These are phyloP conservation scores for Petrea volubilis DNA, from an alignment of 257 asterid species.

Conservation along the genomic window DNA sequence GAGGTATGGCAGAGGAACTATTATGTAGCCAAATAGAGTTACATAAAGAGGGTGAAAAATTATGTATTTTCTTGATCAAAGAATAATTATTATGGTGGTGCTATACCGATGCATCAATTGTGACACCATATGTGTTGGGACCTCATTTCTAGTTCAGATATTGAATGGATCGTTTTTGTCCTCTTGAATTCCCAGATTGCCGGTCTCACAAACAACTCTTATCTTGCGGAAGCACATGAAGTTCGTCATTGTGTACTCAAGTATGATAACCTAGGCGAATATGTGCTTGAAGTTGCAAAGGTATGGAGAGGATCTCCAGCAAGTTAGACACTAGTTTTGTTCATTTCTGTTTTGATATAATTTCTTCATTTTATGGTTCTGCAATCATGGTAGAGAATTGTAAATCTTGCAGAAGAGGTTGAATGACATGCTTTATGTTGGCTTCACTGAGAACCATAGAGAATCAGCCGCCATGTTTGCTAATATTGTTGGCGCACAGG, in stretches of 20 bases:
- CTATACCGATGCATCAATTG: not conserved
- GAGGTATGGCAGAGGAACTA: not conserved
- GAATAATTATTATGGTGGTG: not conserved
- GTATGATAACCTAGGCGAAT: constrained; percentile 68
- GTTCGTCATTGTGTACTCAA: constrained; percentile 85
- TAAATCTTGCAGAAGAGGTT: constrained; percentile 84
- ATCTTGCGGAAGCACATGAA: constrained; percentile 69
- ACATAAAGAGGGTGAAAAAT: not conserved
- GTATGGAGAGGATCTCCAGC: constrained; percentile 39
- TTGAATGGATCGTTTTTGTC: constrained; percentile 13
- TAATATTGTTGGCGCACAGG: constrained; percentile 91
- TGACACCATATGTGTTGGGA: not conserved
- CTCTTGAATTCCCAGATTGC: constrained; percentile 44
- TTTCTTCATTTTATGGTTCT: constrained; percentile 25
- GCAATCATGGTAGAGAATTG: constrained; percentile 39
- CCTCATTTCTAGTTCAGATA: not conserved
- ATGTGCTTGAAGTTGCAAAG: constrained; percentile 95
- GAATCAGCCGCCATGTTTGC: constrained; percentile 94
- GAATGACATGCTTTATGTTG: constrained; percentile 87
- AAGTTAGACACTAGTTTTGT: constrained; percentile 5
- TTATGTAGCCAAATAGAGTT: not conserved
- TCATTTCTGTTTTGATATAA: constrained; percentile 7
- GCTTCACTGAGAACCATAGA: constrained; percentile 90
- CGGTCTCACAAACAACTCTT: constrained; percentile 96
- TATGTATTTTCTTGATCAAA: not conserved